Evolutionary conservation across 345 rosid species (phyloP), one percentile per base, ranked within the genome.

Genomic region (Ailanthus altissimus): DNA sequence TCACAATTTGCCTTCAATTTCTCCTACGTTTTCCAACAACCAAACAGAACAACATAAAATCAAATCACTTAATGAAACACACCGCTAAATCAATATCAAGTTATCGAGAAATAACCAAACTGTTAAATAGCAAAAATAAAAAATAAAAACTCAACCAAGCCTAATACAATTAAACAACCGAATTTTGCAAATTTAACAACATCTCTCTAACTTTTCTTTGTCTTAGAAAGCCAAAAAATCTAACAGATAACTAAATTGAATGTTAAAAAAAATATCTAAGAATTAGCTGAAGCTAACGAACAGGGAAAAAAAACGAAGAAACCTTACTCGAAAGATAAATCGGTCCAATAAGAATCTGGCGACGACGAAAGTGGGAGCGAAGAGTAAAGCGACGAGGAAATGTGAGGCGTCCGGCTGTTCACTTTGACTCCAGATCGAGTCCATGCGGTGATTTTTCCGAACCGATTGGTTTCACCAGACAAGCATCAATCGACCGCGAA

Each of bases 291-390:
- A n/a, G 7, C 40, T 4, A 7, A 28, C 9, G 25, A 20, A 81
- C 26, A 51, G n/a, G n/a, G n/a, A n/a, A 63, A 6, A 32, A 32
- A 32, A 32, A 32, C 3, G 38, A 13, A 38, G 54, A 75, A 61
- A 74, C 54, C 90, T 83, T 89, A 95, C 98, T 49, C 89, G 94
- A 85, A 90, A 96, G 84, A 93, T 73, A 91, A 84, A 91, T 84
- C 83, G 85, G 80, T 96, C 98, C 54, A 93, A 88, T 65, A 90
- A 49, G 83, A 85, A 89, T 61, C 97, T 84, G 42, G 85, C 85
- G 40, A 78, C 86, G 75, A 89, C 83, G 88, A 92, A 90, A 65
- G 83, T 80, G 36, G 88, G 57, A 50, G 95, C 93, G 87, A 93
- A 96, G 85, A 61, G 81, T 51, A 92, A 43, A 42, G 95, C 89